Percentiles rank a stretch among this genome's conserved stretches.
Conservation (phyloP, 1,284 basidiomycete species). For the Cryptococcus depauperatus region DNA sequence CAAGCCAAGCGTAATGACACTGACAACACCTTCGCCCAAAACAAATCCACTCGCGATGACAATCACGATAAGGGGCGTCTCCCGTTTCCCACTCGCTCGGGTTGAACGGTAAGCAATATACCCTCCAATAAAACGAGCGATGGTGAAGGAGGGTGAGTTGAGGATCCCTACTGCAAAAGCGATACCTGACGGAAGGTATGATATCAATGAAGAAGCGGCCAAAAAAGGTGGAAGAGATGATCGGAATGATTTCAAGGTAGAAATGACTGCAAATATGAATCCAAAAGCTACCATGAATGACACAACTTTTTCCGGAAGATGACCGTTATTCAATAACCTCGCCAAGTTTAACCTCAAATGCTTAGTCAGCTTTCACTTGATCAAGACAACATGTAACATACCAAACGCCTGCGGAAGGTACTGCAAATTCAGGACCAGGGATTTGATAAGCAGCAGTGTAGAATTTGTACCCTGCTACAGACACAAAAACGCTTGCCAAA, state of each 20-base stretch:
- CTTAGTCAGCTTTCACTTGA: background rate
- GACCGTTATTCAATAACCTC: conserved; percentile 69
- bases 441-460: conserved; percentile 75
- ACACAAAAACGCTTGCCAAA: conserved; percentile 76
- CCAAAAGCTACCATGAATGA: conserved; percentile 75
- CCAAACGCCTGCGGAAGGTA: conserved; percentile 76
- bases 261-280: conserved; percentile 58
- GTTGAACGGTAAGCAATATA: conserved; percentile 63
- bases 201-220: conserved; percentile 48
- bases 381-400: conserved; percentile 15
- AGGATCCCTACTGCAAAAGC: conserved; percentile 74
- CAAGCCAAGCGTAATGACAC: conserved; percentile 68
- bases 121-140: conserved; percentile 84
- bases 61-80: conserved; percentile 63
- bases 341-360: conserved; percentile 73
- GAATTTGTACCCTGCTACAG: conserved; percentile 75
- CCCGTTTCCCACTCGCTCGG: conserved; percentile 41
- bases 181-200: conserved; percentile 80
- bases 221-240: conserved; percentile 36
- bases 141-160: conserved; percentile 89
- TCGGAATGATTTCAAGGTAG: conserved; percentile 60
- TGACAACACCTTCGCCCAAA: conserved; percentile 80
- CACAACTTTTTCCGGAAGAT: conserved; percentile 68
- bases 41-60: conserved; percentile 92
- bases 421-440: conserved; percentile 78